A percentile compares a stretch with the other conserved stretches of the same genome.
Conservation (phyloP, 805 yeast genomes). For the Saturnispora dispora region DNA sequence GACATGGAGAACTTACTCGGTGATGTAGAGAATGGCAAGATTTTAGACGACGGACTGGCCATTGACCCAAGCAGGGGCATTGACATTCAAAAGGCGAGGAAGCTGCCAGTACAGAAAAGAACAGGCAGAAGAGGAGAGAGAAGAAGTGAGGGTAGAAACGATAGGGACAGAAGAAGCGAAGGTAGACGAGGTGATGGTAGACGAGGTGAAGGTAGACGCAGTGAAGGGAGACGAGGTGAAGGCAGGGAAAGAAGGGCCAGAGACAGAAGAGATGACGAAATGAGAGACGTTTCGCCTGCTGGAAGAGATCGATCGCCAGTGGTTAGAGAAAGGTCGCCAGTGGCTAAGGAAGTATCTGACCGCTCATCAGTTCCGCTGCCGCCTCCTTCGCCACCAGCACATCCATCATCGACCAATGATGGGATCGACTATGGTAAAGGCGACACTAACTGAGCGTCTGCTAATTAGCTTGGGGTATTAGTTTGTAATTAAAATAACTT, state of each 20-base stretch:
- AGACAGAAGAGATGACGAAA: background rate
- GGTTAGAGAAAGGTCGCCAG: background rate
- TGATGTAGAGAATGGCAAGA: conserved; percentile 30
- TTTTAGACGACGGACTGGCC: conserved; percentile 26
- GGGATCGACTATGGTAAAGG: conserved; percentile 11
- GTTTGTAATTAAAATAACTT: background rate
- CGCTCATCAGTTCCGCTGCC: background rate
- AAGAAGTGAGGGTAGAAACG: conserved; percentile 13
- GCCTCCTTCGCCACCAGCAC: conserved; percentile 6
- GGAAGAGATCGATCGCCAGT: background rate
- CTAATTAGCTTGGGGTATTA: background rate
- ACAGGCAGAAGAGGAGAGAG: conserved; percentile 3
- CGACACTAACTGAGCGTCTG: background rate
- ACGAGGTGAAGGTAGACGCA: conserved; percentile 11
- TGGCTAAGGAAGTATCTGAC: background rate
- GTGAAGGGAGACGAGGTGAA: conserved; percentile 3
- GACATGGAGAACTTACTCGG: conserved; percentile 48
- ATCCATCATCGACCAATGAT: background rate
- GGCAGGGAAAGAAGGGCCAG: conserved; percentile 5
- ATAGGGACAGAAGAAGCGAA: conserved; percentile 2
- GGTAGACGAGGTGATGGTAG: conserved; percentile 7
- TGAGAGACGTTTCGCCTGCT: conserved; percentile 1
- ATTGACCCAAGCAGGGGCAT: conserved; percentile 33
- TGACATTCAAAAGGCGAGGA: conserved; percentile 47
- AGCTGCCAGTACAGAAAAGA: conserved; percentile 35